Base-by-base conservation (phyloP, 1,284 basidiomycete species). In the Caloboletus firmus region DNA sequence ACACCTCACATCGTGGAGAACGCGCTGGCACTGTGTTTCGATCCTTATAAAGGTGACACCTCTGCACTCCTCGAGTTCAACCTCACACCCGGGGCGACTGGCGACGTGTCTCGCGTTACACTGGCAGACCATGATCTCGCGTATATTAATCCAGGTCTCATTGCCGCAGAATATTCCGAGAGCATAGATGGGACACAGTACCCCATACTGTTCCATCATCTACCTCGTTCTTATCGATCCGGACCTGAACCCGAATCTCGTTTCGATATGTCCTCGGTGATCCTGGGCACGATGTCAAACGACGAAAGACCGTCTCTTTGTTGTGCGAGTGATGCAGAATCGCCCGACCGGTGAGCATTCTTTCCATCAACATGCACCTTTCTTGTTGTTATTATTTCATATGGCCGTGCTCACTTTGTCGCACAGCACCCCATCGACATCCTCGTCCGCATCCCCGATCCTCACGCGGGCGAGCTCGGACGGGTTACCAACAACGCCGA, bases 361-460 rank as follows among this genome's bases (percentile, higher is more conserved):
- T 8, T n/a, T 17, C 20, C 20, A 22, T 32, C 15, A n/a, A 41
- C 24, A 8, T 10, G 15, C 2, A 42, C 10, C 9, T 17, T 26
- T 15, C 2, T 22, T 17, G 3, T 12, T 12, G 6, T 30, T 20
- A 12, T 26, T 9, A 7, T 24, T 22, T 18, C 26, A 50, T 17
- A n/a, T 20, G 26, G 3, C 6, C 20, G 6, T 31, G 12, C 34
- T 24, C 22, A 48, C n/a, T 5, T 1, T 13, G 26, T 44, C 18
- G 1, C 26, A 43, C 22, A 57, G 58, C 31, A 53, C 51, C 12
- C 28, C 51, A 5, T 59, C 52, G 11, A 48, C 52, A 3, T 52
- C 52, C 5, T 32, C 32, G 9, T 51, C 60, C 4, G 18, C 51
- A 3, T 56, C 60, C 2, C 41, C 57, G 7, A 20, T 40, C 3